phyloP scores from a whole-genome alignment of 1,139 yeast species.

The Diutina ranongensis region DNA sequence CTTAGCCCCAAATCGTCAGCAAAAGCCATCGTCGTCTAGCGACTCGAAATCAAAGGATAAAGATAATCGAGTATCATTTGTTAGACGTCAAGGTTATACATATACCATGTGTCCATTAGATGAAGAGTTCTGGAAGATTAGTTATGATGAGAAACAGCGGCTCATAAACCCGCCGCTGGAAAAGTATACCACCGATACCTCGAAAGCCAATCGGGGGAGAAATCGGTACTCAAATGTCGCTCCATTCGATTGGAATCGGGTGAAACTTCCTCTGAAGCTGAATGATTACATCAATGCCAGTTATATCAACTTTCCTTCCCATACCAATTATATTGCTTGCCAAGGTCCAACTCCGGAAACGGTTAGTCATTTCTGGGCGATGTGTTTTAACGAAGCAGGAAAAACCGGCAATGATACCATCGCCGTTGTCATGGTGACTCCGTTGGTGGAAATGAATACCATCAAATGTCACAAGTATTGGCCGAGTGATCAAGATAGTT shows the following conservation, averaged over 20 bases:
- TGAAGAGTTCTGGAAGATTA: not conserved
- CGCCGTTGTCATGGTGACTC: slow-evolving; percentile 80
- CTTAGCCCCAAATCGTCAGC: not conserved
- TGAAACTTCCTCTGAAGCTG: slow-evolving; percentile 13
- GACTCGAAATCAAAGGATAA: not conserved
- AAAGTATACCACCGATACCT: not conserved
- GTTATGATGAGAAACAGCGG: not conserved
- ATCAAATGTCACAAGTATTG: slow-evolving; percentile 72
- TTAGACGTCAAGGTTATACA: not conserved
- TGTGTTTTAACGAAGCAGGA: slow-evolving; percentile 46
- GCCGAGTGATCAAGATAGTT: slow-evolving; percentile 28
- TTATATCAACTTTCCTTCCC: slow-evolving; percentile 14
- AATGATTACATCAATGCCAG: slow-evolving; percentile 36
- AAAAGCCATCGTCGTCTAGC: not conserved
- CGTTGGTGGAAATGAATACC: slow-evolving; percentile 46
- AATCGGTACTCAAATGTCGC: slow-evolving; percentile 33
- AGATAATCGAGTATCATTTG: not conserved
- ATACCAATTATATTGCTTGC: slow-evolving; percentile 24
- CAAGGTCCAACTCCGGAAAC: slow-evolving; percentile 61
- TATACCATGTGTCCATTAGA: not conserved
- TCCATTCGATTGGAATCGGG: slow-evolving; percentile 31
- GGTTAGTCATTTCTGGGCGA: slow-evolving; percentile 71
- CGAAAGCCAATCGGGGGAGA: slow-evolving; percentile 13
- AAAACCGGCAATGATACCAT: slow-evolving; percentile 26
- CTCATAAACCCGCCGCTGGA: not conserved